phyloP scores from a whole-genome alignment of 176 grass and related monocot genomes.

The sorghum (Sorghum bicolor) region DNA sequence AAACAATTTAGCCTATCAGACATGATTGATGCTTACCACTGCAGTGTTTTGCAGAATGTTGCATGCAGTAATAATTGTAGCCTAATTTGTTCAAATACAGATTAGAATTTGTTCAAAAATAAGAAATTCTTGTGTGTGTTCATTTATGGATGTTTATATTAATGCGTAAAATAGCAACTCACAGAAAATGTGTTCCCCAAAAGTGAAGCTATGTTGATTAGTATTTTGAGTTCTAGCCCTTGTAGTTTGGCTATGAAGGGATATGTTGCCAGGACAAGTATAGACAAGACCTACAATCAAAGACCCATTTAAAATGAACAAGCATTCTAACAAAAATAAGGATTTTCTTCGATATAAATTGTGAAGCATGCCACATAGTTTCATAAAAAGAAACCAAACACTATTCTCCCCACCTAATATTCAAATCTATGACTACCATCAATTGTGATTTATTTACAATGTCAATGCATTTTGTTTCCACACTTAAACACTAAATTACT shows the following conservation, averaged over 20 bases:
- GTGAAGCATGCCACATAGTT: neutral
- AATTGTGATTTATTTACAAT: neutral
- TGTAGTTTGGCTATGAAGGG: constrained; percentile 52
- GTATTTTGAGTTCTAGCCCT: constrained; percentile 41
- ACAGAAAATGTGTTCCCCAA: constrained; percentile 49
- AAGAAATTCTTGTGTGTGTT: neutral
- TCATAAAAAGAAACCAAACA: neutral
- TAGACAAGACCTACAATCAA: constrained; percentile 54
- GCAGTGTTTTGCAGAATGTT: constrained; percentile 63
- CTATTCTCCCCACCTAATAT: neutral
- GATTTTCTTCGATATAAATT: neutral
- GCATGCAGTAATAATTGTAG: constrained; percentile 53
- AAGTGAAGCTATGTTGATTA: constrained; percentile 54
- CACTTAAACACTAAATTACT: neutral
- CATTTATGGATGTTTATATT: neutral
- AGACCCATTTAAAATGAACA: constrained; percentile 8
- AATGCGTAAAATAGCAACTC: neutral
- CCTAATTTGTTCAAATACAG: constrained; percentile 38
- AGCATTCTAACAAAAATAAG: neutral
- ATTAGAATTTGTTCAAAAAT: constrained; percentile 9
- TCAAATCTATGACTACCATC: neutral
- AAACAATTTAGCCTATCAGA: neutral
- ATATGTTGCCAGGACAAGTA: constrained; percentile 53
- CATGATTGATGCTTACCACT: constrained; percentile 39
- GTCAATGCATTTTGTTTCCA: neutral